phyloP scores from a whole-genome alignment of 805 yeast genomes.

The Spencermartinsiella europaea region DNA sequence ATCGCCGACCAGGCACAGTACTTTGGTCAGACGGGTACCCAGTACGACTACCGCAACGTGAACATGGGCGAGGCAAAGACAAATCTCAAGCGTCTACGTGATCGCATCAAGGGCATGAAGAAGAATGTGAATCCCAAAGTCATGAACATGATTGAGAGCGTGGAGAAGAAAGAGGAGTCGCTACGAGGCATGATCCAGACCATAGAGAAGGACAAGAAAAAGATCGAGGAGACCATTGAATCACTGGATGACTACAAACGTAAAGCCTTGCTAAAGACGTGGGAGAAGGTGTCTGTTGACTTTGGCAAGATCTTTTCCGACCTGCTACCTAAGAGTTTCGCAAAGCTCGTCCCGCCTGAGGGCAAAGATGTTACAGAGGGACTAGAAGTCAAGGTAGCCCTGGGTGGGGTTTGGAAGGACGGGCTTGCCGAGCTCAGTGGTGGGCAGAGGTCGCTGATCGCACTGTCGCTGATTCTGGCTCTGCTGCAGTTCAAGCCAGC shows the following conservation, averaged over 20 bases:
- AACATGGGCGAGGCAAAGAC: constrained; percentile 59
- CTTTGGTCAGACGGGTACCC: constrained; percentile 32
- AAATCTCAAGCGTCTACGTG: constrained; percentile 51
- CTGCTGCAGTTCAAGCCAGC: constrained; percentile 94
- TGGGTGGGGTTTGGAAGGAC: constrained; percentile 94
- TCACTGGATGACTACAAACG: constrained; percentile 82
- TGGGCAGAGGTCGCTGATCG: constrained; percentile 93
- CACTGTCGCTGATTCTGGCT: constrained; percentile 87
- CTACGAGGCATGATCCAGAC: constrained; percentile 77
- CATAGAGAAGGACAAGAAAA: constrained; percentile 80
- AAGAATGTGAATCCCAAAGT: constrained; percentile 79
- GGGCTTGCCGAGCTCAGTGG: constrained; percentile 93
- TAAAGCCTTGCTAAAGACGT: constrained; percentile 75
- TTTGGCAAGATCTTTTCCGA: constrained; percentile 89
- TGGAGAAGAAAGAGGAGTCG: constrained; percentile 78
- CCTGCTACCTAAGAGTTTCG: constrained; percentile 81
- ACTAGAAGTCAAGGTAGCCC: constrained; percentile 78
- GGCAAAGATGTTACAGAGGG: constrained; percentile 85
- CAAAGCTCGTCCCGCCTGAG: constrained; percentile 79
- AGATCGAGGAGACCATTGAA: constrained; percentile 81
- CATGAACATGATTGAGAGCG: constrained; percentile 87
- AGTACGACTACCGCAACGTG: constrained; percentile 28
- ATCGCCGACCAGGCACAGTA: constrained; percentile 54
- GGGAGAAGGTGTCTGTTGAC: constrained; percentile 80
- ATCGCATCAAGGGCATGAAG: constrained; percentile 62